Base-by-base conservation (phyloP, 1,284 basidiomycete genomes). In the Agroathelia rolfsii region DNA sequence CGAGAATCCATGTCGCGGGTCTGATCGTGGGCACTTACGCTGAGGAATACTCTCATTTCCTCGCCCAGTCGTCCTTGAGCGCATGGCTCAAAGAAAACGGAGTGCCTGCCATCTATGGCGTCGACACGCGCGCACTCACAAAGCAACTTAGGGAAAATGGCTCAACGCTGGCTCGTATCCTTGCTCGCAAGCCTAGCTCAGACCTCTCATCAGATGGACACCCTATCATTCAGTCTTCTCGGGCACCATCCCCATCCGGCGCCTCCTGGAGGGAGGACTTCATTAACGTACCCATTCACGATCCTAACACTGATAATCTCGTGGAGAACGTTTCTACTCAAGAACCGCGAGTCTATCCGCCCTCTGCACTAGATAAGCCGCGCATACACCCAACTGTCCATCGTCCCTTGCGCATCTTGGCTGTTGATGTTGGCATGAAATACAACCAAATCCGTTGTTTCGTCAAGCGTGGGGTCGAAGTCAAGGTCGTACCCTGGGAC, bases 401-500 rank as follows among this genome's bases (percentile, higher is more conserved):
- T 30, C 77, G 92, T 31, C 66, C 77, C 1, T 55, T 98, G 23
- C 83, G 95, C 41, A 74, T 99, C 30, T 52, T 98, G 14, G 89
- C 89, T 4, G 65, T 98, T 37, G 95, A 99, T 56, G 93, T 98
- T 35, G 95, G 95, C 26, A 97, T 98, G 87, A 99, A 99, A 64
- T 94, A 84, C 65, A 98, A 98, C 62, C 95, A 98, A 61, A 94
- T 98, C 47, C 77, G 95, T 28, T 99, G 94, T 67, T 96, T 99
- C 64, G 81, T 77, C 32, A 71, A 79, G 34, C 85, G 95, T 29
- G 94, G 95, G 34, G 76, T 97, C 32, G 90, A 98, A 58, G 69
- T 98, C 54, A 95, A 96, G 61, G 90, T 96, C 34, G 88, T 98
- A 3, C 94, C 95, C 24, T 98, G 93, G 92, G 72, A 98, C 55